A percentile compares a stretch with the other conserved stretches of the same genome.
These are phyloP conservation scores for Colletotrichum nymphaeae DNA, from an alignment of 2,329 filamentous ascomycete species.

Conservation along the genomic window DNA sequence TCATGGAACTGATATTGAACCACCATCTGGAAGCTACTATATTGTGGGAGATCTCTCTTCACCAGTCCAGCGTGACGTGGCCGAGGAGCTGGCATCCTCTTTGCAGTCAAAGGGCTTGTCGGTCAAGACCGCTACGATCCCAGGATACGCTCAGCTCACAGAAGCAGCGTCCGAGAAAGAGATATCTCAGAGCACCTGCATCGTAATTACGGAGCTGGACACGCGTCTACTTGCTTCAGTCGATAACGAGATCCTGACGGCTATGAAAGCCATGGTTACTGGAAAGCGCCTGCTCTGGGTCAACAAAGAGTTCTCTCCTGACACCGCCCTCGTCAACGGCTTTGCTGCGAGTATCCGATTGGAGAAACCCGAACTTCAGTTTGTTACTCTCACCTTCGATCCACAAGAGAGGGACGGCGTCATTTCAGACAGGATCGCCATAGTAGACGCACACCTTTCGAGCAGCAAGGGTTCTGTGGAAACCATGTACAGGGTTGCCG, in stretches of 20 bases:
- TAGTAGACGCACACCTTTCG: background rate
- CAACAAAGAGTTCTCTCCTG: slow-evolving; percentile 15
- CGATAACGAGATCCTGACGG: background rate
- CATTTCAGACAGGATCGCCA: background rate
- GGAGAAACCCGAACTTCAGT: background rate
- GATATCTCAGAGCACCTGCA: background rate
- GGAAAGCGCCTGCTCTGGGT: slow-evolving; percentile 22
- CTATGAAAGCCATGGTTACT: background rate
- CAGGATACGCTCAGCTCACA: background rate
- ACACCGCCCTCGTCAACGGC: slow-evolving; percentile 18
- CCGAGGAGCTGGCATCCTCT: background rate
- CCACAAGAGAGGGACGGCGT: background rate
- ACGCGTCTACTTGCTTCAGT: background rate
- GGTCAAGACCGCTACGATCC: background rate
- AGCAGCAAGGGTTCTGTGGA: background rate
- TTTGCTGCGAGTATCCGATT: slow-evolving; percentile 13
- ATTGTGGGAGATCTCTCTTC: background rate
- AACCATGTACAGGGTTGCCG: background rate
- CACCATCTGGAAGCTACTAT: background rate
- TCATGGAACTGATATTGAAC: background rate
- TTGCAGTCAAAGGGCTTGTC: background rate
- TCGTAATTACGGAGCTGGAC: background rate
- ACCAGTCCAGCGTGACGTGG: background rate
- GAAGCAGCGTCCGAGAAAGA: background rate
- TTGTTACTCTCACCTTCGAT: background rate